A percentile compares a stretch with the other conserved stretches of the same genome.
Conservation (phyloP, 2,329 filamentous ascomycete genomes). For the Fusarium sp. region DNA sequence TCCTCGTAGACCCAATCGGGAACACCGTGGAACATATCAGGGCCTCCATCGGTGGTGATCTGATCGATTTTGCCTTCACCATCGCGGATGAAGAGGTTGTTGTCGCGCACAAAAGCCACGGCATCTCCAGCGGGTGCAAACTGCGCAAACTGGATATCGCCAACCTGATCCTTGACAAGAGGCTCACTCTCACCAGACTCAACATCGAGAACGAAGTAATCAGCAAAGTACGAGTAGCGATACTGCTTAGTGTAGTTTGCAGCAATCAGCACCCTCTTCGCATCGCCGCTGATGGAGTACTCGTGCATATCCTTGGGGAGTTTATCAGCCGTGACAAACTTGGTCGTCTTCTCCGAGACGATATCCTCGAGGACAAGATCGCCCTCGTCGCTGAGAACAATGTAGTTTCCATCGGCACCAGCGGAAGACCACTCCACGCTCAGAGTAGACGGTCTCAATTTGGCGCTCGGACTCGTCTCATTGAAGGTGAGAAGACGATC, state of each 20-base stretch:
- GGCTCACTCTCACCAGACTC: constrained; percentile 66
- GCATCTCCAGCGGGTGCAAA: constrained; percentile 69
- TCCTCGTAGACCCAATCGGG: constrained; percentile 88
- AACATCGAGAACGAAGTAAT: constrained; percentile 74
- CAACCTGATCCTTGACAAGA: constrained; percentile 69
- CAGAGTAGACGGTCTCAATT: constrained; percentile 60
- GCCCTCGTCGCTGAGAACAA: constrained; percentile 63
- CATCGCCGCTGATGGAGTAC: constrained; percentile 72
- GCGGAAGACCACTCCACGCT: constrained; percentile 69
- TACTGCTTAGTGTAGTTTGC: constrained; percentile 77
- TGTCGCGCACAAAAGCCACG: constrained; percentile 76
- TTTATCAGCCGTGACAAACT: constrained; percentile 69
- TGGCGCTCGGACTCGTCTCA: constrained; percentile 64
- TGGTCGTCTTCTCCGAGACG: constrained; percentile 66
- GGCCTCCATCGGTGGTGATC: constrained; percentile 70
- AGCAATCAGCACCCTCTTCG: constrained; percentile 70
- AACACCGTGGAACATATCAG: constrained; percentile 72
- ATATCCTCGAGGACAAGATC: constrained; percentile 73
- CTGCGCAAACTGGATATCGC: constrained; percentile 75
- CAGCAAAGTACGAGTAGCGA: constrained; percentile 74
- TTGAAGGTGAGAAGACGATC: constrained; percentile 70
- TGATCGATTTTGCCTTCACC: constrained; percentile 64
- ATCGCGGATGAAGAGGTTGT: constrained; percentile 69
- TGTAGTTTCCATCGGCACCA: constrained; percentile 72
- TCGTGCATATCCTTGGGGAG: constrained; percentile 67